A percentile compares a stretch with the other conserved stretches of the same genome.
Conservation (phyloP, 192 early-diverging fungal species). For the Allomyces javanicus region DNA sequence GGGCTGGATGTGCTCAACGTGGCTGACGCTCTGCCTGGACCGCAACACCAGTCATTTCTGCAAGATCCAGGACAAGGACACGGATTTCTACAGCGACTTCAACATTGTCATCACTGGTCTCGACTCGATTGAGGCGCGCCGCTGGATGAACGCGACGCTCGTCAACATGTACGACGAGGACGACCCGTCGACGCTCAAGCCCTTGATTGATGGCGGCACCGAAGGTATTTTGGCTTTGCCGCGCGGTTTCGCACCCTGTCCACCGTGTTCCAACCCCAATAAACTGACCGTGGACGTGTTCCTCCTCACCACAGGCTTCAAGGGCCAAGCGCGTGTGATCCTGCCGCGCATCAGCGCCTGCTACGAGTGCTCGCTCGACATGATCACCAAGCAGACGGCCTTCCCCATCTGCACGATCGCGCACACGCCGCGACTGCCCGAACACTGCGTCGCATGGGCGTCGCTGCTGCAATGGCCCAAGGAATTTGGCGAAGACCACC, state of each 20-base stretch:
- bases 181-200: slow-evolving; percentile 53
- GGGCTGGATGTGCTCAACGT: slow-evolving; percentile 1
- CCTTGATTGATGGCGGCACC: slow-evolving; percentile 87
- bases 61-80: slow-evolving; percentile 90
- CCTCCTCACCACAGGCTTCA: slow-evolving; percentile 40
- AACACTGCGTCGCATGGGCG: slow-evolving; percentile 97
- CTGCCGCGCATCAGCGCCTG: slow-evolving; percentile 68
- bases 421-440: slow-evolving; percentile 89
- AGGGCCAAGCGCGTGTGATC: slow-evolving; percentile 85
- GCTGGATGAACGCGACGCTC: slow-evolving; percentile 92
- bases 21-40: not conserved
- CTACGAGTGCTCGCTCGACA: slow-evolving; percentile 87
- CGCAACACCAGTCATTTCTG: slow-evolving; percentile 37
- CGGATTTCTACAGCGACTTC: slow-evolving; percentile 79
- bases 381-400: slow-evolving; percentile 70
- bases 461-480: slow-evolving; percentile 84
- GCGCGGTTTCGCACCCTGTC: too few species aligned
- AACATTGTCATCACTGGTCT: slow-evolving; percentile 77
- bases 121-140: slow-evolving; percentile 83
- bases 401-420: slow-evolving; percentile 98
- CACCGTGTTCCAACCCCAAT: too few species aligned
- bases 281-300: too few species aligned
- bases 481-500: slow-evolving; percentile 37
- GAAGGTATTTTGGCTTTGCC: slow-evolving; percentile 37
- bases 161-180: slow-evolving; percentile 54